Conservation (phyloP, 306 rosid genomes). For the Castanea crenata region DNA sequence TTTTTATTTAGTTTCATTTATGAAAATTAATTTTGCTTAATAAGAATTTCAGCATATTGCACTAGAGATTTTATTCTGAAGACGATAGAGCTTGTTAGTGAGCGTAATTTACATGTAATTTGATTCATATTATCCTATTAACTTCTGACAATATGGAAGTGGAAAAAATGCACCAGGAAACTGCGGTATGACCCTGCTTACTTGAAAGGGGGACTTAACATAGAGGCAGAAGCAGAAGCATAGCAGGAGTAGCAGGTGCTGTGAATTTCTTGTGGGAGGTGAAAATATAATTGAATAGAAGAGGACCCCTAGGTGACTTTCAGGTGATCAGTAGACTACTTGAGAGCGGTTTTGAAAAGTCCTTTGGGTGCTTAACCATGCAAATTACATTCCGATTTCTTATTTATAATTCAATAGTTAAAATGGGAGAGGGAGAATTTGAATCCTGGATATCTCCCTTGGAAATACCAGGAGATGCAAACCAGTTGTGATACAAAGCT, state of each 20-base stretch:
- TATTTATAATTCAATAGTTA: too few relatives aligned
- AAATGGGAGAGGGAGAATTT: too few relatives aligned
- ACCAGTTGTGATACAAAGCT: too few relatives aligned
- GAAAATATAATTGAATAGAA: neutral
- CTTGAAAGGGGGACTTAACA: neutral
- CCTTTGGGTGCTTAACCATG: neutral
- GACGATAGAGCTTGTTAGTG: neutral
- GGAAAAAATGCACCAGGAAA: neutral
- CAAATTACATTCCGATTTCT: neutral
- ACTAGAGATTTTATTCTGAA: neutral
- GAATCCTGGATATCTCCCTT: too few relatives aligned
- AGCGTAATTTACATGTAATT: neutral
- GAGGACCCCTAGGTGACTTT: neutral
- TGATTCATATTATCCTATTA: neutral
- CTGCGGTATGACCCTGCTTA: neutral
- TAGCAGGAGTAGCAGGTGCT: neutral
- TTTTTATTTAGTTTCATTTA: neutral
- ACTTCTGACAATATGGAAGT: neutral
- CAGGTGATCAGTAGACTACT: neutral
- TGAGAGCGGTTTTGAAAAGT: neutral
- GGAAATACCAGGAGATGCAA: too few relatives aligned
- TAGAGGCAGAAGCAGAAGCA: neutral
- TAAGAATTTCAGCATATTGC: neutral
- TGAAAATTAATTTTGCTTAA: neutral
- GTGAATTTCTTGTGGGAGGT: neutral